Evolutionary conservation across 2,329 filamentous ascomycete genomes (phyloP).

Genomic region (Sporothrix globosa): DNA sequence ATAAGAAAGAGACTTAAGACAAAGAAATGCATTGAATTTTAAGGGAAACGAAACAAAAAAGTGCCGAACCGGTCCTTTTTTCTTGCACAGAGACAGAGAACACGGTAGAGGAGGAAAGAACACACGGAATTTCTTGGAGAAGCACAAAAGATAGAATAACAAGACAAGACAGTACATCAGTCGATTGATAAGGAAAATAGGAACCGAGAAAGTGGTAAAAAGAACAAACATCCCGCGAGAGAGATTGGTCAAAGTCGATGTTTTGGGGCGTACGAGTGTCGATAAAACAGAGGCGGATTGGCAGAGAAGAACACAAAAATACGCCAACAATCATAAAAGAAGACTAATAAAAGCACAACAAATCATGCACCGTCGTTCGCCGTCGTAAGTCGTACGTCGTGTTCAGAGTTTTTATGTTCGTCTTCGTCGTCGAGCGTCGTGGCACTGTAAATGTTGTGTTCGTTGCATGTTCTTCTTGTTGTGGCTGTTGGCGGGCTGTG

Average conservation of each 20-base stretch:
- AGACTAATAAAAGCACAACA: slow-evolving; percentile 19
- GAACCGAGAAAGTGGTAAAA: neutral
- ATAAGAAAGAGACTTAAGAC: neutral
- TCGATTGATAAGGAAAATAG: neutral
- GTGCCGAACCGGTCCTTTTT: neutral
- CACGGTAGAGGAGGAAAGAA: neutral
- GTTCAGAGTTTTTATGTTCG: slow-evolving; percentile 5
- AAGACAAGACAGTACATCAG: slow-evolving; percentile 3
- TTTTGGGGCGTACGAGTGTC: neutral
- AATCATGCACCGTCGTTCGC: slow-evolving; percentile 25
- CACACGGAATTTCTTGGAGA: neutral
- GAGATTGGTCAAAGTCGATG: slow-evolving; percentile 19
- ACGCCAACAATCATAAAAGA: slow-evolving; percentile 16
- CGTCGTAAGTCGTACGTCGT: slow-evolving; percentile 27
- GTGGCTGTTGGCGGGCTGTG: slow-evolving; percentile 19
- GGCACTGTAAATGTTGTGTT: slow-evolving; percentile 19
- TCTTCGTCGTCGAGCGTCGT: slow-evolving; percentile 28
- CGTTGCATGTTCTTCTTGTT: slow-evolving; percentile 6
- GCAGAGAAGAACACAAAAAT: neutral
- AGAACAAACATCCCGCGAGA: slow-evolving; percentile 14
- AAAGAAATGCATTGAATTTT: neutral
- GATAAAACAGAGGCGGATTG: neutral
- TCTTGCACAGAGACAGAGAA: neutral
- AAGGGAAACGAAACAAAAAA: slow-evolving; percentile 1
- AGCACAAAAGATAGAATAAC: neutral